Conservation (phyloP, 176 grass and related monocot genomes). For the Echinochloa phyllopogon region DNA sequence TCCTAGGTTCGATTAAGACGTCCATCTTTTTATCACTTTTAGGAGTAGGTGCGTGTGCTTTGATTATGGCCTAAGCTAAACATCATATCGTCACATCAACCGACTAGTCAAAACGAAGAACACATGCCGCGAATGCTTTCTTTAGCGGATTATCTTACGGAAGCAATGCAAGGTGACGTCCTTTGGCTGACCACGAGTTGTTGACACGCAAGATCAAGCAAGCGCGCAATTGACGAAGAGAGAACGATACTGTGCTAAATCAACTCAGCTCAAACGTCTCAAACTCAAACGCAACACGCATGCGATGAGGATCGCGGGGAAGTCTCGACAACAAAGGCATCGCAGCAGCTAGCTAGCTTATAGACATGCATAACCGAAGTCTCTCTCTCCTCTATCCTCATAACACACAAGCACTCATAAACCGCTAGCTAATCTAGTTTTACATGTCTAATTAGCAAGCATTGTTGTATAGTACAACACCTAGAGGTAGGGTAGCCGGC, state of each 20-base stretch:
- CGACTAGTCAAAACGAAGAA: not conserved
- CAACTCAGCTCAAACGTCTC: not conserved
- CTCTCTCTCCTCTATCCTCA: not conserved
- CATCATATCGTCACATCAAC: not conserved
- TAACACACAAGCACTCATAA: not conserved
- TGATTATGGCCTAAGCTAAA: not conserved
- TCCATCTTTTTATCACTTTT: not conserved
- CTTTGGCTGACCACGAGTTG: not conserved
- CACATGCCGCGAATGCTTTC: not conserved
- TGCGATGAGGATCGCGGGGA: not conserved
- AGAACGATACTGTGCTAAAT: not conserved
- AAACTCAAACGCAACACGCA: not conserved
- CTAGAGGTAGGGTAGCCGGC: not conserved
- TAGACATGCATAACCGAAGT: not conserved
- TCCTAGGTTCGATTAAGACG: not conserved
- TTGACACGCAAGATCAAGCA: conserved; percentile 5
- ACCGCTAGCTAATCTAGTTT: conserved; percentile 12
- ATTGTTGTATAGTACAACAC: not conserved
- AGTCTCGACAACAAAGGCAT: not conserved
- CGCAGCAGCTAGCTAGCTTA: not conserved
- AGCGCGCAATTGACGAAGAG: not conserved
- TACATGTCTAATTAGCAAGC: conserved; percentile 20
- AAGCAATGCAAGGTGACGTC: not conserved
- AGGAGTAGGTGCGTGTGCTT: not conserved
- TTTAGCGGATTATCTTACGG: not conserved